Evolutionary conservation across 257 asterid genomes (phyloP).

Genomic region (Henckelia pumila): DNA sequence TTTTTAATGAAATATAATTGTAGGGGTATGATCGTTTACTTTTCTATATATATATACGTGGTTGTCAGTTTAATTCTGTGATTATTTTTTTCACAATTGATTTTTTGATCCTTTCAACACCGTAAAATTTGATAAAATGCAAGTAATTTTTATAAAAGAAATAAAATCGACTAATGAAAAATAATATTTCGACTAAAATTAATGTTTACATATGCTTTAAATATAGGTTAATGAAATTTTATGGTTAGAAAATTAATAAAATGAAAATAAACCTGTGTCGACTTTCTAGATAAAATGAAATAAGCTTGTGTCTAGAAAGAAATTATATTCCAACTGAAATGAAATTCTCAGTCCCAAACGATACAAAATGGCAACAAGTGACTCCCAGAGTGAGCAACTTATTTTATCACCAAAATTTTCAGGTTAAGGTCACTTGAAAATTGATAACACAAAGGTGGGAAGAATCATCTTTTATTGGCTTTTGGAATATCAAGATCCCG

Average conservation of each 20-base stretch:
- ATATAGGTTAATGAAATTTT: too few relatives aligned
- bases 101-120: background rate
- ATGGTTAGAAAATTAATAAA: background rate
- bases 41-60: background rate
- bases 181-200: too few relatives aligned
- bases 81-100: too few relatives aligned
- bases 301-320: conserved; percentile 1
- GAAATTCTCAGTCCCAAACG: too few relatives aligned
- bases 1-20: too few relatives aligned
- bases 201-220: too few relatives aligned
- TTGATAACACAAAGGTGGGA: background rate
- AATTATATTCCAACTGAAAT: background rate
- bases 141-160: too few relatives aligned
- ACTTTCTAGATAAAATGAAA: too few relatives aligned
- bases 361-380: conserved; percentile 13
- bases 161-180: too few relatives aligned
- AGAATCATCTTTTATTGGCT: conserved; percentile 35
- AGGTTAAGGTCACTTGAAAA: background rate
- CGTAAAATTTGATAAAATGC: background rate
- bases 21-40: background rate
- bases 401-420: conserved; percentile 23
- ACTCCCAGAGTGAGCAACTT: conserved; percentile 4
- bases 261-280: conserved; percentile 1
- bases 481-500: conserved; percentile 57
- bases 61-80: background rate